Conservation (phyloP, 345 rosid species). For the Camelina neglecta region DNA sequence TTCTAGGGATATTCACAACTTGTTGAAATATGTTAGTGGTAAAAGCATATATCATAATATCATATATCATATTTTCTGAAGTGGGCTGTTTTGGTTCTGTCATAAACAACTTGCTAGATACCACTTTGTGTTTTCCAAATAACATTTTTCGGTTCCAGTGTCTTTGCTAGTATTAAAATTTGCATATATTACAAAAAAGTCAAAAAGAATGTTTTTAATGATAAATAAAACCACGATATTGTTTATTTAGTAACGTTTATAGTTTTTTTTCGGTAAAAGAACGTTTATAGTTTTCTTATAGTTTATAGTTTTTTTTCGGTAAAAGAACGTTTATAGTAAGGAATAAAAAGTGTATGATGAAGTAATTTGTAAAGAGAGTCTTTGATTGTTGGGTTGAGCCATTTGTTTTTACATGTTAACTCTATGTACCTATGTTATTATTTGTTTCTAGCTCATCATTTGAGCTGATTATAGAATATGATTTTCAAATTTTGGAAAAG, state of each 20-base stretch:
- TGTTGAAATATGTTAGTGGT: not conserved
- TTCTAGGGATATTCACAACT: not conserved
- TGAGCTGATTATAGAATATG: not conserved
- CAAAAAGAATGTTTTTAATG: not conserved
- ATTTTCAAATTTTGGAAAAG: not conserved
- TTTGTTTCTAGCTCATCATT: not conserved
- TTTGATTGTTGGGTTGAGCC: not conserved
- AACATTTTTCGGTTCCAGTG: not conserved
- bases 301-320: too few relatives aligned
- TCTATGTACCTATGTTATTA: not conserved
- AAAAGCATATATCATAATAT: not conserved
- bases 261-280: too few relatives aligned
- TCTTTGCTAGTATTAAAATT: not conserved
- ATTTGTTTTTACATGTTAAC: not conserved
- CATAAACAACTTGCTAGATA: constrained; percentile 28
- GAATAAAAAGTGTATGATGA: not conserved
- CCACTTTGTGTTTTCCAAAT: not conserved
- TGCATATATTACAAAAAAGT: not conserved
- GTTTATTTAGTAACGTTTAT: not conserved
- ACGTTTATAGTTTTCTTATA: too few relatives aligned
- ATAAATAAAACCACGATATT: not conserved
- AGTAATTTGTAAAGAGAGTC: not conserved
- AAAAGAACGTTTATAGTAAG: not conserved
- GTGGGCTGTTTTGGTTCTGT: constrained; percentile 15
- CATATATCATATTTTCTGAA: not conserved